Percentiles rank a stretch among this genome's conserved stretches.
Evolutionary conservation across 2,329 filamentous ascomycete genomes (phyloP).

Genomic region (Ascochyta fabae): DNA sequence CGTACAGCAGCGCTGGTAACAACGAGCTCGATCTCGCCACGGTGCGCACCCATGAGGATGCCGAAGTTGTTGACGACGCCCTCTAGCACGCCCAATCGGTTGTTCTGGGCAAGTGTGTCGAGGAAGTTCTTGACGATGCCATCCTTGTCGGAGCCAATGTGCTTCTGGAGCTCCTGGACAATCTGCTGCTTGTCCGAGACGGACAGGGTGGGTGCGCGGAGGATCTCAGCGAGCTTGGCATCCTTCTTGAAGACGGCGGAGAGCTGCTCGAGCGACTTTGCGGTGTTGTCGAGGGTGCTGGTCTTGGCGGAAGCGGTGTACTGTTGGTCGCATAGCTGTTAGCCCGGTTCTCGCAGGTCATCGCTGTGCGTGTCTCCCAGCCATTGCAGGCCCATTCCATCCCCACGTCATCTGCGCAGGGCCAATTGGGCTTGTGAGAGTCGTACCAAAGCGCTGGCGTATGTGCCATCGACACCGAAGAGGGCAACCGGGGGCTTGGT

Average conservation of each 20-base stretch:
- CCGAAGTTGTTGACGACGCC: slow-evolving; percentile 87
- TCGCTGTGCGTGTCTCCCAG: slow-evolving; percentile 8
- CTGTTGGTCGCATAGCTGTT: slow-evolving; percentile 57
- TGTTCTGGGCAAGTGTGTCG: slow-evolving; percentile 89
- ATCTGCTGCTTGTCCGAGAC: slow-evolving; percentile 83
- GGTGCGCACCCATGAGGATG: slow-evolving; percentile 84
- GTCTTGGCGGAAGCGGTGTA: slow-evolving; percentile 96
- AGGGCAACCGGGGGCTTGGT: slow-evolving; percentile 87
- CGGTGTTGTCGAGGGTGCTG: slow-evolving; percentile 81
- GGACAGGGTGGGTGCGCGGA: slow-evolving; percentile 80
- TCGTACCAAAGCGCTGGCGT: slow-evolving; percentile 96
- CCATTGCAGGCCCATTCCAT: slow-evolving; percentile 30
- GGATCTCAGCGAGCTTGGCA: slow-evolving; percentile 76
- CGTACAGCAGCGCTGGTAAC: slow-evolving; percentile 89
- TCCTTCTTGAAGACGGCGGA: slow-evolving; percentile 78
- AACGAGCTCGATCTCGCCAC: slow-evolving; percentile 90
- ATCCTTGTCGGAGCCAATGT: slow-evolving; percentile 69
- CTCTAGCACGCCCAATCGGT: slow-evolving; percentile 83
- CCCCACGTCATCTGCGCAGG: slow-evolving; percentile 23
- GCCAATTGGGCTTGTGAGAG: slow-evolving; percentile 26
- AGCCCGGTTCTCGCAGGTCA: slow-evolving; percentile 25
- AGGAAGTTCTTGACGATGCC: slow-evolving; percentile 95
- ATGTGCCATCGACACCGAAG: slow-evolving; percentile 96
- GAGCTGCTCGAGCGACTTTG: slow-evolving; percentile 78
- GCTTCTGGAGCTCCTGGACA: slow-evolving; percentile 86